Evolutionary conservation across 108 stramenopile species (phyloP), one percentile per base, ranked within the genome.

Genomic region (Fistulifera pelliculosa): DNA sequence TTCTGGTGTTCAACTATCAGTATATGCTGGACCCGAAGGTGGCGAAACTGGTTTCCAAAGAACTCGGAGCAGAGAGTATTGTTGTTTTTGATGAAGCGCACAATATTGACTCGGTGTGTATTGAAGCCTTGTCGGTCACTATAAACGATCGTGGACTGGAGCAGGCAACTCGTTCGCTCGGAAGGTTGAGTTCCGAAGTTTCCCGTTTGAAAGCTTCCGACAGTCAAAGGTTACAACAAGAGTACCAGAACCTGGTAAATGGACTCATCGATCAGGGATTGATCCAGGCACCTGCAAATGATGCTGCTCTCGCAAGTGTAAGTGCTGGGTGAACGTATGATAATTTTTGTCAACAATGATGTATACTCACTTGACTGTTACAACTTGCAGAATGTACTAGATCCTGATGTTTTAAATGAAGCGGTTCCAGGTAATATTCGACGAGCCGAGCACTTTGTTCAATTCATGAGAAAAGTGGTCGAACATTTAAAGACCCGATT

Each of bases 11-110:
- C 79, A 99, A 99, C 62, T 99, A 99, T 65, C 99, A 99, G 71
- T 99, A 99, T 70, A 97, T 99, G 96, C 87, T 99, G 8, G 97
- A 98, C 79, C 99, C 99, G 10, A 98, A 96, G 74, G 92, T 96
- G 3, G 86, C 90, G 4, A 87, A 87, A 58, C 86, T 89, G 87
- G 86, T 91, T 1, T 85, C 83, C 38, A 85, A 86, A 35, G 98
- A 98, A 75, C 69, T 99, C n/a, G 95, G 96, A 53, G 74, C 87
- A 0, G 96, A 98, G 64, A 81, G 76, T 53, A 94, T 99, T 47
- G 90, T 99, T 27, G 96, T 98, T 12, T 99, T 99, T 62, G 99
- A 98, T 62, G 99, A 99, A 70, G 97, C 96, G 1, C 97, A 98
- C 71, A 98, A 99, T 61, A 98, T 98, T 56, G 97, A 98, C 68